Conservation (phyloP, 345 rosid species). For the Lepidium sativum region DNA sequence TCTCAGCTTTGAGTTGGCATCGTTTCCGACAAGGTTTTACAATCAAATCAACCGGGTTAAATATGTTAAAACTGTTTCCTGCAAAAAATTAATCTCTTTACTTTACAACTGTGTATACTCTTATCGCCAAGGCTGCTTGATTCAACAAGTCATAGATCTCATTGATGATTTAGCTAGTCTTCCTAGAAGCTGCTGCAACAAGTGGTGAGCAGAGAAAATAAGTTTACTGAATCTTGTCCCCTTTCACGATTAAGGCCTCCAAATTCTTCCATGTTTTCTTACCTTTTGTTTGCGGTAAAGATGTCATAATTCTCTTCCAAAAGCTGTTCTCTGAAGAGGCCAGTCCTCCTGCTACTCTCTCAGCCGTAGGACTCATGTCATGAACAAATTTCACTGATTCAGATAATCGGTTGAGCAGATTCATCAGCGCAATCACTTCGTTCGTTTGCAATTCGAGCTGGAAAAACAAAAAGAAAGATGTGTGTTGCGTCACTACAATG, state of each 20-base stretch:
- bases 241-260: neutral
- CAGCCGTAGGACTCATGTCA: slow-evolving; percentile 44
- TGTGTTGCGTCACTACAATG: neutral
- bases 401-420: slow-evolving; percentile 60
- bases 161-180: neutral
- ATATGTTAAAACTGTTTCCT: neutral
- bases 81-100: neutral
- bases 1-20: neutral
- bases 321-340: slow-evolving; percentile 17
- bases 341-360: slow-evolving; percentile 26
- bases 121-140: neutral
- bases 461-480: neutral
- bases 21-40: neutral
- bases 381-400: slow-evolving; percentile 59
- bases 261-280: neutral
- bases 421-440: slow-evolving; percentile 72
- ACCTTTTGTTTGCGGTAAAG: slow-evolving; percentile 20
- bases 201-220: neutral
- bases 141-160: neutral
- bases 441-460: slow-evolving; percentile 71
- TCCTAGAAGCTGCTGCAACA: neutral
- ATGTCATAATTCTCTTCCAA: slow-evolving; percentile 32
- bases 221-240: neutral
- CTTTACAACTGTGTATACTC: neutral
- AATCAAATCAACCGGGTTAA: neutral